Base-by-base conservation (phyloP, 2,329 filamentous ascomycete species). In the Paecilomyces fulvus region DNA sequence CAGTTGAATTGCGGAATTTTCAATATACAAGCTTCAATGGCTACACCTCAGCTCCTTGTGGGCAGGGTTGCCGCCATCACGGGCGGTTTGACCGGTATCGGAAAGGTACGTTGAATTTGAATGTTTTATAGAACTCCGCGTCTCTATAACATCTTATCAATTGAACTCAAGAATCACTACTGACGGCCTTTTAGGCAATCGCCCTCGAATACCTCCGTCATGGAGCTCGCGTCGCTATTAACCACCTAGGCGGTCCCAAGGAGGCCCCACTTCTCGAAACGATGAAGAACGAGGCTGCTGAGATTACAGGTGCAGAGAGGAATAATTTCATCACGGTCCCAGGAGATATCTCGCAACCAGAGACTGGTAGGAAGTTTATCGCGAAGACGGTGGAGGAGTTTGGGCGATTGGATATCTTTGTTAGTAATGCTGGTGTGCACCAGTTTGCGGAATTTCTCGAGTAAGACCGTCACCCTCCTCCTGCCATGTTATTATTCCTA, bases 391-490 rank as follows among this genome's bases (percentile, higher is more conserved):
- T 92, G 1, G 70, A 80, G 57, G 63, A 61, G 1, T 75, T 75
- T 49, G 73, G 75, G 0, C 78, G 83, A 3, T 74, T 91, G 31
- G 87, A 90, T 72, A 78, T 95, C 6, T 92, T 92, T 72, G 88
- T 96, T 28, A 89, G 85, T 70, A 96, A 96, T 75, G 91, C 91
- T 3, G 91, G 91, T 6, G 82, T 96, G 58, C 96, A 90, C 78
- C 82, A 88, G 61, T 96, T 96, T 73, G 86, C 87, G 57, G 89
- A 95, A 62, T 95, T 96, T 67, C 75, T 96, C 23, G 84, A 87
- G 81, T 85, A 64, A 61, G 77, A 68, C 20, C 23, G n/a, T 30
- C 49, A 33, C 30, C 2, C 31, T 52, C 10, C 30, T 55, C 12
- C 50, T 28, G 33, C 49, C 33, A 51, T 56, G 9, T 49, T 33